Percentiles rank a stretch among this genome's conserved stretches.
Conservation (phyloP, 2,329 filamentous ascomycete species). For the Alternaria sp. region DNA sequence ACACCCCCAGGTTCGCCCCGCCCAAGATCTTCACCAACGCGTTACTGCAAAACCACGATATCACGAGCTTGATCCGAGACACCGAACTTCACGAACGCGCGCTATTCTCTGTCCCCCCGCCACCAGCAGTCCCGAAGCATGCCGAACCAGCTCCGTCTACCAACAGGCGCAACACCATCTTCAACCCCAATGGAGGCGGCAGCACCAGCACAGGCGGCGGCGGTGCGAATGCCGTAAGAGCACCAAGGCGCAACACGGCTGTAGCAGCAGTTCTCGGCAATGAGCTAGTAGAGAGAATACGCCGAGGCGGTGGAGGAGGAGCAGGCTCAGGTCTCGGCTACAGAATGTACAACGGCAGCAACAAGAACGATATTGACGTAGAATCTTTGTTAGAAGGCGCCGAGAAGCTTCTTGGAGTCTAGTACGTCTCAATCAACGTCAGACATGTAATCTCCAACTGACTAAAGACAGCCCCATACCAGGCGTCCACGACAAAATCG, state of each 20-base stretch:
- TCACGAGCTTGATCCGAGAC: slow-evolving; percentile 92
- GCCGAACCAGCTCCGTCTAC: slow-evolving; percentile 52
- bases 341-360: slow-evolving; percentile 50
- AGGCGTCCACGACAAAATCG: slow-evolving; percentile 78
- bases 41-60: slow-evolving; percentile 85
- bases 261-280: slow-evolving; percentile 88
- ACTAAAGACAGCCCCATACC: slow-evolving; percentile 65
- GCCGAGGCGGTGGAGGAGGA: slow-evolving; percentile 62
- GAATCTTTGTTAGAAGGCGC: slow-evolving; percentile 84
- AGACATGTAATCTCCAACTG: neutral
- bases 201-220: slow-evolving; percentile 43
- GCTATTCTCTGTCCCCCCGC: slow-evolving; percentile 87
- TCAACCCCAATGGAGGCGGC: slow-evolving; percentile 46
- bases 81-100: slow-evolving; percentile 94
- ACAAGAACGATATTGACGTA: slow-evolving; percentile 79
- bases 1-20: slow-evolving; percentile 72
- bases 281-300: slow-evolving; percentile 83
- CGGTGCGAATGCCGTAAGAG: slow-evolving; percentile 54
- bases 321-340: slow-evolving; percentile 58
- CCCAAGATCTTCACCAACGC: slow-evolving; percentile 98
- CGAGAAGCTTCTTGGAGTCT: slow-evolving; percentile 88
- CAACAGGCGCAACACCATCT: slow-evolving; percentile 58
- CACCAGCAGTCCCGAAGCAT: slow-evolving; percentile 58
- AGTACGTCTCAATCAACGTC: slow-evolving; percentile 58
- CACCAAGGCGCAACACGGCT: slow-evolving; percentile 75